Conservation (phyloP, 768 basidiomycete species). For the Mycena albidolilacea region DNA sequence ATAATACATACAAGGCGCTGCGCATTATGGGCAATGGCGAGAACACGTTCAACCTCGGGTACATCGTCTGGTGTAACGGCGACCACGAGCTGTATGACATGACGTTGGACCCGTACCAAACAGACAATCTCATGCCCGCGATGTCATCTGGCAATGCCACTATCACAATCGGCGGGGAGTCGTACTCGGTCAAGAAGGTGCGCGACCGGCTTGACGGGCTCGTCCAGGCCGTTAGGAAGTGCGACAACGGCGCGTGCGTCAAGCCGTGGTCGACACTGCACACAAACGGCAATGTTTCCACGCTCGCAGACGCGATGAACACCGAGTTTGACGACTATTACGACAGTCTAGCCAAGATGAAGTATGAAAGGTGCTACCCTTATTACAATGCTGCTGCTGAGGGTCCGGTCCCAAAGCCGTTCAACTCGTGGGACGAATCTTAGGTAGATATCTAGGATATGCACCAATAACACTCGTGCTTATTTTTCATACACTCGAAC, state of each 20-base stretch:
- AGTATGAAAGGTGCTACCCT: neutral
- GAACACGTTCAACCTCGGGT: neutral
- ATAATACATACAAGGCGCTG: slow-evolving; percentile 8
- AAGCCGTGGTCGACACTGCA: slow-evolving; percentile 4
- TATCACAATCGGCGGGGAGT: slow-evolving; percentile 6
- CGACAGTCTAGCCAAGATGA: slow-evolving; percentile 1
- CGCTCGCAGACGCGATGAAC: slow-evolving; percentile 1
- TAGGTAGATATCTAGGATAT: neutral
- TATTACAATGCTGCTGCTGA: slow-evolving; percentile 9
- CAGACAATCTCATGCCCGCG: neutral
- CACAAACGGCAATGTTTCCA: neutral
- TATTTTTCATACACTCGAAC: neutral
- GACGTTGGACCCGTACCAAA: slow-evolving; percentile 4
- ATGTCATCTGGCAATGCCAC: neutral
- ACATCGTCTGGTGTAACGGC: neutral
- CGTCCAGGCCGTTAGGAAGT: neutral
- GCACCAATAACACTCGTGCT: neutral
- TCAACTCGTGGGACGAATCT: slow-evolving; percentile 1
- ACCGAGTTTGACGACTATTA: slow-evolving; percentile 7
- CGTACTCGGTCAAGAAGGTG: slow-evolving; percentile 6
- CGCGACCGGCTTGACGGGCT: slow-evolving; percentile 3
- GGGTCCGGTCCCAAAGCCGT: slow-evolving; percentile 9
- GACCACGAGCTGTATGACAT: slow-evolving; percentile 9
- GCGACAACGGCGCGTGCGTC: neutral
- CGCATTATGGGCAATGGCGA: neutral